A percentile compares a stretch with the other conserved stretches of the same genome.
Evolutionary conservation across 2,329 filamentous ascomycete genomes (phyloP).

Genomic region (Fusarium sp.): DNA sequence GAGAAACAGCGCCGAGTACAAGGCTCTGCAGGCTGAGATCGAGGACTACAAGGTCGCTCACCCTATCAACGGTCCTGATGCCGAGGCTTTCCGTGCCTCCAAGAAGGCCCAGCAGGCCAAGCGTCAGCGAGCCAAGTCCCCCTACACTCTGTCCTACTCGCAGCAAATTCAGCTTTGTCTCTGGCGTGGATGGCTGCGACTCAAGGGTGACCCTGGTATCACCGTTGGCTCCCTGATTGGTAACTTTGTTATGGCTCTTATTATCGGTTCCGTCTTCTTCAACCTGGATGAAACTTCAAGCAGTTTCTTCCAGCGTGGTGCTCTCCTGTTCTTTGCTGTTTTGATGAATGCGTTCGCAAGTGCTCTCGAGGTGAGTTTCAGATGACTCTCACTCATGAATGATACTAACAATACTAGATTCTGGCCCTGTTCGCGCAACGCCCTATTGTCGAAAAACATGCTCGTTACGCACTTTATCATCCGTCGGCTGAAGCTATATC

Average conservation of each 20-base stretch:
- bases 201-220: constrained; percentile 81
- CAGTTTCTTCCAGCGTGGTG: constrained; percentile 84
- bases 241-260: constrained; percentile 81
- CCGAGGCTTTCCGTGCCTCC: constrained; percentile 68
- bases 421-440: constrained; percentile 89
- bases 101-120: constrained; percentile 69
- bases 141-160: constrained; percentile 82
- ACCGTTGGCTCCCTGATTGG: constrained; percentile 77
- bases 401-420: constrained; percentile 64
- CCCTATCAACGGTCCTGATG: constrained; percentile 68
- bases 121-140: constrained; percentile 75
- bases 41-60: constrained; percentile 67
- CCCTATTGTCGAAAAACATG: constrained; percentile 91
- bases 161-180: constrained; percentile 86
- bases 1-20: constrained; percentile 67
- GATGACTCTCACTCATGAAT: fast-evolving
- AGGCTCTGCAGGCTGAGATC: constrained; percentile 66
- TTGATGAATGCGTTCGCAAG: constrained; percentile 87
- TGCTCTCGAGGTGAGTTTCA: constrained; percentile 73
- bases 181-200: constrained; percentile 81
- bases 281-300: constrained; percentile 74
- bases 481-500: constrained; percentile 89
- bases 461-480: constrained; percentile 88
- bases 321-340: constrained; percentile 88
- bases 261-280: constrained; percentile 85